These are phyloP conservation scores for Immersiella caudata DNA, from an alignment of 495 filamentous ascomycete genomes.

Conservation along the genomic window DNA sequence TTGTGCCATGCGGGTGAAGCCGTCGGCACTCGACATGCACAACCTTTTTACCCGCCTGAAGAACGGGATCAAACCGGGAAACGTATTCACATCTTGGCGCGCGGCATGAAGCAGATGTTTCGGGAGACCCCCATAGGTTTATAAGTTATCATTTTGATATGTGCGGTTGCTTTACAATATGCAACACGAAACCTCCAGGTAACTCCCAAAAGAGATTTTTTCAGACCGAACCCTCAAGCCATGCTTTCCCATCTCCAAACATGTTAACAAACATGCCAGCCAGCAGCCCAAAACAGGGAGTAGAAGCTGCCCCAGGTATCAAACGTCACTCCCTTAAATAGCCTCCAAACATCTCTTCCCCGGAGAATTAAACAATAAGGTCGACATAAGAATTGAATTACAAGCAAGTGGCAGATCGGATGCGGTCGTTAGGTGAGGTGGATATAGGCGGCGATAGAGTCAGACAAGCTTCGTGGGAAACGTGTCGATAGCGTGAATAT, in stretches of 20 bases:
- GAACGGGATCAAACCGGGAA: neutral
- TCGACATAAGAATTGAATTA: conserved; percentile 27
- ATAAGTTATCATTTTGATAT: conserved; percentile 28
- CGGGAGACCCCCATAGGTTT: conserved; percentile 18
- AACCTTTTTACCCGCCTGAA: neutral
- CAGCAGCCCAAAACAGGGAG: conserved; percentile 29
- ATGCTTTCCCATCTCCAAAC: conserved; percentile 23
- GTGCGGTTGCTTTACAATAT: conserved; percentile 13
- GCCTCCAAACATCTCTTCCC: conserved; percentile 33
- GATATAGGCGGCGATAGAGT: neutral
- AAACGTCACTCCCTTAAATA: conserved; percentile 21
- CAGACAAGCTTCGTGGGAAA: neutral
- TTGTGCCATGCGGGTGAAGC: too few relatives aligned
- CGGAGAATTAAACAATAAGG: conserved; percentile 31
- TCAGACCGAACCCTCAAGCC: conserved; percentile 19
- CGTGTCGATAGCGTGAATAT: neutral
- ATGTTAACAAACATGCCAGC: conserved; percentile 30
- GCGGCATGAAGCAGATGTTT: conserved; percentile 1
- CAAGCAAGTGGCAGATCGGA: conserved; percentile 23
- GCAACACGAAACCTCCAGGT: conserved; percentile 20
- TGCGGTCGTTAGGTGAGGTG: conserved; percentile 23
- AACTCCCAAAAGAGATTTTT: conserved; percentile 17
- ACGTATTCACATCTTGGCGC: neutral
- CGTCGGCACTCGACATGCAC: too few relatives aligned
- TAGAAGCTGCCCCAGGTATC: conserved; percentile 28